Evolutionary conservation across 73 alveolate species (phyloP).

Genomic region (Symbiodinium natans): DNA sequence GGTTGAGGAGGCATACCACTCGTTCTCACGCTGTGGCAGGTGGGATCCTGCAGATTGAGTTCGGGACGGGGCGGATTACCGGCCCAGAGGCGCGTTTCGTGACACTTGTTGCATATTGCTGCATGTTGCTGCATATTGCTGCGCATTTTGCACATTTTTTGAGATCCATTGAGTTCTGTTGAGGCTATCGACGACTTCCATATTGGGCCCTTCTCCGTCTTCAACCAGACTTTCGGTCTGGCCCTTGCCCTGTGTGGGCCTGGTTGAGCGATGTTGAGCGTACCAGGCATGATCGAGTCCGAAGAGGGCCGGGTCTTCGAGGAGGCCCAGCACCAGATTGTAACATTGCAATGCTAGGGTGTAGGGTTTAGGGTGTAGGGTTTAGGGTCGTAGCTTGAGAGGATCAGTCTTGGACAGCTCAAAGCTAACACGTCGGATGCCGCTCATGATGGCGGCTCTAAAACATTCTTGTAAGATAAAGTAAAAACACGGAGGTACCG

Average conservation of each 20-base stretch:
- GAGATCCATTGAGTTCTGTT: neutral
- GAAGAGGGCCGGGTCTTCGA: conserved; percentile 91
- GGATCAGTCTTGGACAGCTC: no score
- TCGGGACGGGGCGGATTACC: conserved; percentile 83
- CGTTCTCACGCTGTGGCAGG: no score
- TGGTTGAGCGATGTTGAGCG: no score
- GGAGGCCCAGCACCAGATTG: neutral
- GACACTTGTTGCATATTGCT: no score
- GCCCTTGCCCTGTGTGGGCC: neutral
- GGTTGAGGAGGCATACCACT: no score
- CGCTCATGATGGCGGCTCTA: no score
- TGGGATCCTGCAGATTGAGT: conserved; percentile 67
- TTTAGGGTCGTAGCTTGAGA: no score
- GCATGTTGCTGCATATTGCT: neutral
- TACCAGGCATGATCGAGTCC: conserved; percentile 76
- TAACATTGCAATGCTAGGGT: no score
- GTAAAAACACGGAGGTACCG: no score
- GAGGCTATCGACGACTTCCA: conserved; percentile 92
- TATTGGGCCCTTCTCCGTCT: conserved; percentile 84
- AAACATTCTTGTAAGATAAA: no score
- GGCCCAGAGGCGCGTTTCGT: conserved; percentile 44
- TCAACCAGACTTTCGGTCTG: conserved; percentile 79
- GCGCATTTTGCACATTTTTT: neutral
- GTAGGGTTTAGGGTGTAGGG: no score
- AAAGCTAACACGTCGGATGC: no score